Conservation (phyloP, 192 early-diverging fungal species). For the Funneliformis geosporum region DNA sequence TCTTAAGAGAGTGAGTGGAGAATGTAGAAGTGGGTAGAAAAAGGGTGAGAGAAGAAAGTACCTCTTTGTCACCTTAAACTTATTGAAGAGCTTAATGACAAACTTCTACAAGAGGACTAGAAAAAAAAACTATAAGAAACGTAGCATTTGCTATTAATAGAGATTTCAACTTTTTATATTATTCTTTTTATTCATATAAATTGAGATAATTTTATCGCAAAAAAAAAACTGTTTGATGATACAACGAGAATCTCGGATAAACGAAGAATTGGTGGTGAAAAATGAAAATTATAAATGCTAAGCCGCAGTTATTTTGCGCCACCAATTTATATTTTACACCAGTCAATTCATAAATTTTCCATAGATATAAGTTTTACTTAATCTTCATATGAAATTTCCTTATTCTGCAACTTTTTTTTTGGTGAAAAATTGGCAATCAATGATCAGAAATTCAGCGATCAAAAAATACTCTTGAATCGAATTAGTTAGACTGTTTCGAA, state of each 20-base stretch:
- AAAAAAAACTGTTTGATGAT: too few species aligned
- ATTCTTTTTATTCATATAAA: background rate
- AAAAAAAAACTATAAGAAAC: background rate
- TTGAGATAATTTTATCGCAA: background rate
- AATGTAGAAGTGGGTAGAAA: slow-evolving; percentile 9
- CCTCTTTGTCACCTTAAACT: slow-evolving; percentile 13
- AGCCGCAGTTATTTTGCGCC: background rate
- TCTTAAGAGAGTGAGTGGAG: slow-evolving; percentile 15
- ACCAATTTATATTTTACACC: too few species aligned
- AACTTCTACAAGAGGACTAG: background rate
- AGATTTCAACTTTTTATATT: background rate
- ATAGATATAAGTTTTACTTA: too few species aligned
- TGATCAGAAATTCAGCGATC: too few species aligned
- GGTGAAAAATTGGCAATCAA: too few species aligned
- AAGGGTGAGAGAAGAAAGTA: slow-evolving; percentile 7
- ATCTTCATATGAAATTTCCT: too few species aligned
- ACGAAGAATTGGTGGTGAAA: background rate
- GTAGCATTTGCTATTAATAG: background rate
- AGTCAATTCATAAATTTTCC: too few species aligned
- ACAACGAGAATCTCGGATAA: background rate
- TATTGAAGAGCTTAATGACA: slow-evolving; percentile 2
- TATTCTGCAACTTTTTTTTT: too few species aligned
- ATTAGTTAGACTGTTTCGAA: too few species aligned
- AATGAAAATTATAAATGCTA: background rate
- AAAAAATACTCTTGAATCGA: too few species aligned